Conservation (phyloP, 225 moss, liverwort and hornwort genomes). For the Anthoceros angustus region DNA sequence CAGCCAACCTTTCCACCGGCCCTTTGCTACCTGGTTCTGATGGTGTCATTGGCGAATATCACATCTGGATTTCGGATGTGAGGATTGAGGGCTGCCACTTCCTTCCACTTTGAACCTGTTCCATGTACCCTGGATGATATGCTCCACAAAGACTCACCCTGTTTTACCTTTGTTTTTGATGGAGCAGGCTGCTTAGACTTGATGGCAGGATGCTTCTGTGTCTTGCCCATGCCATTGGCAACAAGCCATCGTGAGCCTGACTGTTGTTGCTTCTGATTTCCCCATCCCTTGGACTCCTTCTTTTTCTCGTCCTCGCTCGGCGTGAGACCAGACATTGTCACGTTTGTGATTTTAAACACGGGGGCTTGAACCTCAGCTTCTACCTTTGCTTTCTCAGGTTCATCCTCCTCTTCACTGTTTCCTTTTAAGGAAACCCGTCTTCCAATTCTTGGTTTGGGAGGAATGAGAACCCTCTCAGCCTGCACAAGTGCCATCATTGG, state of each 20-base stretch:
- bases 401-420: slow-evolving; percentile 55
- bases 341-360: slow-evolving; percentile 68
- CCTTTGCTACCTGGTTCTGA: slow-evolving; percentile 27
- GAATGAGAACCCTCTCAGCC: slow-evolving; percentile 80
- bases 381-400: slow-evolving; percentile 4
- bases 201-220: slow-evolving; percentile 33
- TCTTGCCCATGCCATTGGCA: slow-evolving; percentile 90
- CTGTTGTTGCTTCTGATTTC: slow-evolving; percentile 74
- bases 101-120: slow-evolving; percentile 49
- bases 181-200: slow-evolving; percentile 25
- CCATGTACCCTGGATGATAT: slow-evolving; percentile 51
- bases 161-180: slow-evolving; percentile 24
- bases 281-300: slow-evolving; percentile 54
- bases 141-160: slow-evolving; percentile 50
- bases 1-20: background rate
- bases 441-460: slow-evolving; percentile 57
- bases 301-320: slow-evolving; percentile 38
- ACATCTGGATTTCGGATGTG: slow-evolving; percentile 65
- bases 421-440: slow-evolving; percentile 62
- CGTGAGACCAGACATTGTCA: slow-evolving; percentile 75
- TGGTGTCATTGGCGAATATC: slow-evolving; percentile 41
- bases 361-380: slow-evolving; percentile 26
- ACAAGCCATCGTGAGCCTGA: slow-evolving; percentile 94
- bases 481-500: slow-evolving; percentile 99
- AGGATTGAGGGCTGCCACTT: slow-evolving; percentile 34